Conservation (phyloP, 106 monocot genomes). For the Gastrodia elata region DNA sequence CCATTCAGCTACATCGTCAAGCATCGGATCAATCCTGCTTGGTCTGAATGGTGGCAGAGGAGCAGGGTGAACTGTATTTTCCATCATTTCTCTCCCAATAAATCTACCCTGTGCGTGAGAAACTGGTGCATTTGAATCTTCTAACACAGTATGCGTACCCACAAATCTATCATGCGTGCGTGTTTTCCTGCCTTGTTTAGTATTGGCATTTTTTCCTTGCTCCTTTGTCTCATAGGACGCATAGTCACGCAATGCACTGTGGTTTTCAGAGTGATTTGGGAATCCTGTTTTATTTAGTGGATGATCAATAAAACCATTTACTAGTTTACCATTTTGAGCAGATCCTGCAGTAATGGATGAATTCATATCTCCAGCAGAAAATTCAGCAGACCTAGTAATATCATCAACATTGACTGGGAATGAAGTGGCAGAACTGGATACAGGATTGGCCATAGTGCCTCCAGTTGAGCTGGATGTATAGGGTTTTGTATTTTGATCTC, state of each 20-base stretch:
- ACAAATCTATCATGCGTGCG: slow-evolving; percentile 8
- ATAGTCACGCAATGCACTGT: slow-evolving; percentile 12
- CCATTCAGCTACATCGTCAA: slow-evolving; percentile 85
- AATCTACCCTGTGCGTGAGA: slow-evolving; percentile 25
- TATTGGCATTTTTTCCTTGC: slow-evolving; percentile 16
- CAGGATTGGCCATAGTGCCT: slow-evolving; percentile 18
- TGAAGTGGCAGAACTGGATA: slow-evolving; percentile 9
- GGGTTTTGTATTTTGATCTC: slow-evolving; percentile 36
- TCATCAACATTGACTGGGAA: slow-evolving; percentile 7
- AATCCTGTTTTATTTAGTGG: slow-evolving; percentile 10
- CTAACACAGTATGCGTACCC: slow-evolving; percentile 6
- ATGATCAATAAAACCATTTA: slow-evolving; percentile 9
- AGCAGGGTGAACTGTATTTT: slow-evolving; percentile 25
- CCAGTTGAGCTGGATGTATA: slow-evolving; percentile 23
- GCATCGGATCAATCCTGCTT: slow-evolving; percentile 60
- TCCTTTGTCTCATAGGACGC: slow-evolving; percentile 15
- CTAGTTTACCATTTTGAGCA: slow-evolving; percentile 7
- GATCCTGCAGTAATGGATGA: slow-evolving; percentile 20
- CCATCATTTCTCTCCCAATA: slow-evolving; percentile 24
- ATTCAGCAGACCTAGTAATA: slow-evolving; percentile 11
- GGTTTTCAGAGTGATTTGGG: slow-evolving; percentile 20
- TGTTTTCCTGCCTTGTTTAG: slow-evolving; percentile 33
- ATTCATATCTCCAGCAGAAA: slow-evolving; percentile 14
- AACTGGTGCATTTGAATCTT: slow-evolving; percentile 6
- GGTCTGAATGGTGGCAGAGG: slow-evolving; percentile 13